These are phyloP conservation scores for Monosporascus sp. DNA, from an alignment of 2,329 filamentous ascomycete genomes.

Conservation along the genomic window DNA sequence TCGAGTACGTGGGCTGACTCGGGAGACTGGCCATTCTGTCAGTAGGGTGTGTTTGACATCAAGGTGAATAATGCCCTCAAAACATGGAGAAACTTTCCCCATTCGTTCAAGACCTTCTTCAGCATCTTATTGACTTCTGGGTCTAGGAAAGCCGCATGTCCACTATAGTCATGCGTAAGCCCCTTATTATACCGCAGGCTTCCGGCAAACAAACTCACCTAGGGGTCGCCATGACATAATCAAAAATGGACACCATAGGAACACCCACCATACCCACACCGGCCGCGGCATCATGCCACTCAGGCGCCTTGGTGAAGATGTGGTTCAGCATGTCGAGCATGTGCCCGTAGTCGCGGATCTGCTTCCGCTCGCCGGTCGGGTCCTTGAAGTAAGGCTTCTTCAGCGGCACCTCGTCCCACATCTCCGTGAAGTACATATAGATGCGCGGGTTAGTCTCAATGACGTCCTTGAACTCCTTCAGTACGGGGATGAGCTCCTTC, in stretches of 20 bases:
- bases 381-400: conserved; percentile 57
- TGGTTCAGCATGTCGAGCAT: conserved; percentile 64
- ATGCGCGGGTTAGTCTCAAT: conserved; percentile 61
- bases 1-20: conserved; percentile 48
- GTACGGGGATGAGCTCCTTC: conserved; percentile 50
- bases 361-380: conserved; percentile 52
- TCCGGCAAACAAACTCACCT: conserved; percentile 25
- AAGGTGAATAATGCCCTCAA: background rate
- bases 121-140: conserved; percentile 49
- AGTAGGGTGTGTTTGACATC: background rate
- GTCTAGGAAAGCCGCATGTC: conserved; percentile 49
- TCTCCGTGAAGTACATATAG: conserved; percentile 61
- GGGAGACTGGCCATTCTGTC: conserved; percentile 32
- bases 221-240: conserved; percentile 52
- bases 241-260: conserved; percentile 48
- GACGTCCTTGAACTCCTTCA: conserved; percentile 59
- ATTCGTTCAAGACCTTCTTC: conserved; percentile 51
- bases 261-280: conserved; percentile 48
- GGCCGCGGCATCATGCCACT: conserved; percentile 48
- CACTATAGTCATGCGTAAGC: conserved; percentile 21
- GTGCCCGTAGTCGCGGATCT: conserved; percentile 60
- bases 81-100: conserved; percentile 45
- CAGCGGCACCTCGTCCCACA: conserved; percentile 63
- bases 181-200: no score
- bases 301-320: conserved; percentile 43